Percentiles rank a stretch among this genome's conserved stretches.
Conservation (phyloP, 805 yeast species). For the Saccharomycopsis sp. region DNA sequence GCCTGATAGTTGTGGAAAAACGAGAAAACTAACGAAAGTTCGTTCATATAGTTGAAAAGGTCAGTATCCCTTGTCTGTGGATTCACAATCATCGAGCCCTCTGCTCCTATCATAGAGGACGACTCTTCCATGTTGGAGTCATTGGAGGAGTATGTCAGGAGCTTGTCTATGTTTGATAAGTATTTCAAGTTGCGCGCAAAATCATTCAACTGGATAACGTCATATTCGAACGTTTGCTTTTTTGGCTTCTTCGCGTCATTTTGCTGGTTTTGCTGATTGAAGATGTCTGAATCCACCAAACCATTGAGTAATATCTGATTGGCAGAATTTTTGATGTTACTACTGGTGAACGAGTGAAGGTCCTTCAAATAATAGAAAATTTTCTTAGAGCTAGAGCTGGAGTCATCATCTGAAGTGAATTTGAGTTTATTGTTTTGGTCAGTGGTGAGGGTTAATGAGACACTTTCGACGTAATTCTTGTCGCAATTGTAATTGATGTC, state of each 20-base stretch:
- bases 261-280: background rate
- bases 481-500: conserved; percentile 31
- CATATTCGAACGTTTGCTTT: conserved; percentile 8
- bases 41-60: conserved; percentile 15
- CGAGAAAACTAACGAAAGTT: conserved; percentile 8
- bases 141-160: conserved; percentile 6
- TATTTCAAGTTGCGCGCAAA: conserved; percentile 13
- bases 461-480: conserved; percentile 24
- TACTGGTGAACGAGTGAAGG: conserved; percentile 11
- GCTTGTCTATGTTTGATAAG: conserved; percentile 9
- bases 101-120: background rate
- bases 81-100: background rate
- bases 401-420: conserved; percentile 2
- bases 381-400: background rate
- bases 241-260: background rate
- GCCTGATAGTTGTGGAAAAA: background rate
- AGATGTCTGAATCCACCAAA: conserved; percentile 1
- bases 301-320: conserved; percentile 7
- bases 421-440: conserved; percentile 5
- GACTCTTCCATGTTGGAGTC: background rate
- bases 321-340: background rate
- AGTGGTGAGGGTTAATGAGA: conserved; percentile 25
- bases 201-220: conserved; percentile 9
- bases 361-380: conserved; percentile 9
- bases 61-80: conserved; percentile 3